Conservation (phyloP, 306 rosid species). For the Trifolium repens region DNA sequence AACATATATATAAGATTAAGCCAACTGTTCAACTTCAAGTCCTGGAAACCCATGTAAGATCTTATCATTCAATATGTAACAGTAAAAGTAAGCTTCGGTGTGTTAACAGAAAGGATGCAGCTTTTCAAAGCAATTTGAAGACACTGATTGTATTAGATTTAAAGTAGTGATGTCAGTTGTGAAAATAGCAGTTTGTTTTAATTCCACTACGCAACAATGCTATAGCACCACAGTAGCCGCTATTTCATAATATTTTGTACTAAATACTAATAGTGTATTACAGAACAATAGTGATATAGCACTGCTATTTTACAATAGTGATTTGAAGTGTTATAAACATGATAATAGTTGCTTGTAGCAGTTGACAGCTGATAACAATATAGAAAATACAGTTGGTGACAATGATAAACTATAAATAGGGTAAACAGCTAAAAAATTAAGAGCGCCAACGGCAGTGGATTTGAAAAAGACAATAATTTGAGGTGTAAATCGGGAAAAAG, state of each 20-base stretch:
- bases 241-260: too few relatives aligned
- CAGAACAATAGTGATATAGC: too few relatives aligned
- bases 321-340: not conserved
- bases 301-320: too few relatives aligned
- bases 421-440: conserved; percentile 1
- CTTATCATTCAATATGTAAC: conserved; percentile 18
- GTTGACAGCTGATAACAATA: not conserved
- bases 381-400: conserved; percentile 18
- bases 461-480: not conserved
- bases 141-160: not conserved
- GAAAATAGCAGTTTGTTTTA: too few relatives aligned
- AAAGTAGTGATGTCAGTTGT: too few relatives aligned
- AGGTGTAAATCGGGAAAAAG: not conserved
- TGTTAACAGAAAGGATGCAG: conserved; percentile 17
- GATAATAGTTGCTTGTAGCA: conserved; percentile 13
- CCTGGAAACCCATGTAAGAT: not conserved
- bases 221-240: too few relatives aligned
- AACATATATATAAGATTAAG: not conserved
- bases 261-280: too few relatives aligned
- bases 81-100: not conserved
- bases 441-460: conserved; percentile 20
- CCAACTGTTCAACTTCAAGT: not conserved
- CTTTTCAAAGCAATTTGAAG: conserved; percentile 31
- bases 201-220: too few relatives aligned
- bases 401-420: conserved; percentile 17